Base-by-base conservation (phyloP, 805 yeast genomes). In the Ogataea pini region DNA sequence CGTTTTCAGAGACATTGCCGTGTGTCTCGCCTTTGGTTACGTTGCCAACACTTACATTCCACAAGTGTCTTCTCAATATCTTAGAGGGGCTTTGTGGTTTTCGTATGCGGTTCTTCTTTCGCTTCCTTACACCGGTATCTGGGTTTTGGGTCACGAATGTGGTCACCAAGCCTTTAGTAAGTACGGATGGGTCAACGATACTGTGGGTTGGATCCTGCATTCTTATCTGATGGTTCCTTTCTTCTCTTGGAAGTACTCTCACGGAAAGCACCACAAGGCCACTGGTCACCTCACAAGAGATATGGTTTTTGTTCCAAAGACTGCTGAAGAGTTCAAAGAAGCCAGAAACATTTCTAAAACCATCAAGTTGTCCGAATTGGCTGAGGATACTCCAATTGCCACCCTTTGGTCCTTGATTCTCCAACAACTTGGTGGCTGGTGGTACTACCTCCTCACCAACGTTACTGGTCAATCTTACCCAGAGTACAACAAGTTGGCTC, bases 91-190 rank as follows among this genome's bases (percentile, higher is more conserved):
- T 7, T 77, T 79, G 41, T 87, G 94, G 92, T 55, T 73, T 33
- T 67, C 63, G 14, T 83, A 85, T 62, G 67, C 80, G 16, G 61
- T 75, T 46, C 62, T 70, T 38, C 79, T 80, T 58, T 89, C 92
- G 24, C 70, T 87, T 47, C 79, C 85, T 51, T 83, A 83, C 49
- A 83, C 90, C 25, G 96, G 96, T 40, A 46, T 84, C 42, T 88
- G 96, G 96, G 85, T 88, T 42, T 63, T 88, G 71, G 94, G 95
- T 45, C 96, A 88, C 69, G 96, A 88, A 69, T 88, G 96, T 74
- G 96, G 96, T 51, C 96, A 88, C 67, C 85, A 82, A 58, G 96
- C 96, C 18, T 89, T 89, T 68, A 76, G 85, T 33, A 87, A 85
- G 60, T 83, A 82, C 63, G 82, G 81, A 33, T 68, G 75, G 71